Conservation (phyloP, 768 basidiomycete species). For the Termitomyces sp. region DNA sequence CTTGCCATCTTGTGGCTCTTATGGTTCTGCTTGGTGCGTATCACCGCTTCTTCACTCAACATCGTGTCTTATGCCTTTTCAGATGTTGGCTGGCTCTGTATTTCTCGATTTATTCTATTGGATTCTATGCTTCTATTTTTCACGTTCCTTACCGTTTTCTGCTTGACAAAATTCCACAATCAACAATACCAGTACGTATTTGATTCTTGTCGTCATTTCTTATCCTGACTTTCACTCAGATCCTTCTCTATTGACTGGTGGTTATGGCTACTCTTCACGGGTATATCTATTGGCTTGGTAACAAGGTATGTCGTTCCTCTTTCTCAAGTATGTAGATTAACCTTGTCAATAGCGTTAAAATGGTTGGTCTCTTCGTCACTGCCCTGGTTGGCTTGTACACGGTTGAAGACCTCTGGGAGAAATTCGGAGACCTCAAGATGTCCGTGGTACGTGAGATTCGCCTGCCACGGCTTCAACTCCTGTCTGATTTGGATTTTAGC, state of each 20-base stretch:
- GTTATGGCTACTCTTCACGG: slow-evolving; percentile 91
- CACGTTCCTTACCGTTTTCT: slow-evolving; percentile 95
- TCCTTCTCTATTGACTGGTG: slow-evolving; percentile 98
- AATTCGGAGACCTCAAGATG: slow-evolving; percentile 95
- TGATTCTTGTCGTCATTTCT: neutral
- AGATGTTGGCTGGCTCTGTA: slow-evolving; percentile 97
- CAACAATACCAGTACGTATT: slow-evolving; percentile 84
- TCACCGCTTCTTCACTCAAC: neutral
- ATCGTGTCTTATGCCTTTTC: neutral
- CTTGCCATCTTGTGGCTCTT: slow-evolving; percentile 87
- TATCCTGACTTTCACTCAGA: slow-evolving; percentile 36
- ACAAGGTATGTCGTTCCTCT: slow-evolving; percentile 56
- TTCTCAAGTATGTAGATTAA: neutral
- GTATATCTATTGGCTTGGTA: slow-evolving; percentile 94
- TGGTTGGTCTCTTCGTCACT: slow-evolving; percentile 94
- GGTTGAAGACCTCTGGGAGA: slow-evolving; percentile 97
- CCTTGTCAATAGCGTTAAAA: slow-evolving; percentile 70
- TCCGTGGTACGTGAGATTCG: slow-evolving; percentile 58
- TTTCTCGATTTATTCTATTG: slow-evolving; percentile 95
- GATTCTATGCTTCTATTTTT: slow-evolving; percentile 99
- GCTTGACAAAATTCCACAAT: slow-evolving; percentile 94
- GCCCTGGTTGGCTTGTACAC: slow-evolving; percentile 95
- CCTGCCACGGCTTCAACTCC: neutral
- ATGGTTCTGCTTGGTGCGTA: slow-evolving; percentile 89
- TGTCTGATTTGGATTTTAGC: slow-evolving; percentile 41